phyloP scores from a whole-genome alignment of 2,329 filamentous ascomycete species.

The Pseudogymnoascus sp. region DNA sequence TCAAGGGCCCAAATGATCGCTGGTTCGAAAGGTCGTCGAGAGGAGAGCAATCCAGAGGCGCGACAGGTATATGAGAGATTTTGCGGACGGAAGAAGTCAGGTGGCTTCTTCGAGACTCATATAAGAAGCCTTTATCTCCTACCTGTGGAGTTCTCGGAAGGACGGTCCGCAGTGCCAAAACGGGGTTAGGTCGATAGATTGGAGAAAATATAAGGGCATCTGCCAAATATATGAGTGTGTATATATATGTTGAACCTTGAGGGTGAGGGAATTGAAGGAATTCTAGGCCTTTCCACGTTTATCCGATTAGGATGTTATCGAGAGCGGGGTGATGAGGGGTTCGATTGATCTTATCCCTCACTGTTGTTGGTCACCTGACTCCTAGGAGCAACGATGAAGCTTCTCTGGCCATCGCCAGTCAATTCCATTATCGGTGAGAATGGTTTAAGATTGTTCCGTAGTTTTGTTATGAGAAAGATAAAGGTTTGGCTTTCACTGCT shows the following conservation, averaged over 20 bases:
- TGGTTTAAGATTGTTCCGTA: not conserved
- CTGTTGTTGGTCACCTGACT: not conserved
- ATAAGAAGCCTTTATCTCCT: conserved; percentile 2
- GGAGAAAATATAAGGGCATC: not conserved
- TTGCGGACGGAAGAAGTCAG: not conserved
- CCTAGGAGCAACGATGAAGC: not conserved
- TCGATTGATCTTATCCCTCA: not conserved
- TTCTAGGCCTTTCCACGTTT: not conserved
- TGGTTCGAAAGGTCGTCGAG: not conserved
- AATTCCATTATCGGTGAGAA: not conserved
- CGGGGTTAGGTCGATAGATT: not conserved
- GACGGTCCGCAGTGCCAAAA: not conserved
- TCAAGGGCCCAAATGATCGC: not conserved
- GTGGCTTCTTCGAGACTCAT: conserved; percentile 6
- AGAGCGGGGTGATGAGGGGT: conserved; percentile 7
- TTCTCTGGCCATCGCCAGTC: not conserved
- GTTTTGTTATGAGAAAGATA: not conserved
- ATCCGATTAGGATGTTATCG: conserved; percentile 7
- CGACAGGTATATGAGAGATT: not conserved
- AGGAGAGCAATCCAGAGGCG: not conserved
- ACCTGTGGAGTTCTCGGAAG: conserved; percentile 4
- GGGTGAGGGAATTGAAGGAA: not conserved
- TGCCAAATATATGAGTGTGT: not conserved
- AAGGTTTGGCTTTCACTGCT: not conserved
- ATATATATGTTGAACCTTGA: conserved; percentile 1